A percentile compares a stretch with the other conserved stretches of the same genome.
Evolutionary conservation across 2,329 filamentous ascomycete genomes (phyloP).

Genomic region (Pestalotiopsis sp.): DNA sequence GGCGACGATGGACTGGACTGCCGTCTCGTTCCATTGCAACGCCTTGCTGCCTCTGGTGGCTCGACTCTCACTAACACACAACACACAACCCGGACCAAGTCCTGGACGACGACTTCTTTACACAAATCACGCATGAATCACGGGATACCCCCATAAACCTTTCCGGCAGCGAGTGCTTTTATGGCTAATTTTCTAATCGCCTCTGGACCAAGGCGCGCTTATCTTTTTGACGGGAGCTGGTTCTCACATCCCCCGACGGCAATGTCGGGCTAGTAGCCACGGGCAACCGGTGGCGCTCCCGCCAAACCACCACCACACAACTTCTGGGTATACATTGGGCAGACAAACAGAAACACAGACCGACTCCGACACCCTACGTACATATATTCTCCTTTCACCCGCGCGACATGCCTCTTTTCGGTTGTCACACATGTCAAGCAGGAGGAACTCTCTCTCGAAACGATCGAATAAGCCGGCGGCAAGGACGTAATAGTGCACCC

Average conservation of each 20-base stretch:
- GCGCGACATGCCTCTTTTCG: background rate
- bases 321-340: slow-evolving; percentile 21
- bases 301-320: slow-evolving; percentile 2
- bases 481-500: slow-evolving; percentile 5
- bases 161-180: slow-evolving; percentile 14
- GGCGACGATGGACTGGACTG: background rate
- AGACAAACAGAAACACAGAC: too few relatives aligned
- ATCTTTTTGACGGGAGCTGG: slow-evolving; percentile 19
- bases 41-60: background rate
- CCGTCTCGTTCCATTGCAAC: background rate
- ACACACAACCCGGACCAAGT: slow-evolving; percentile 5
- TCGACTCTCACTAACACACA: background rate
- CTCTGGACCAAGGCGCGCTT: slow-evolving; percentile 21
- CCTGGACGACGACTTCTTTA: slow-evolving; percentile 16
- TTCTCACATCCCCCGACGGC: slow-evolving; percentile 1
- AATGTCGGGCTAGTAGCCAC: background rate
- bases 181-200: slow-evolving; percentile 19
- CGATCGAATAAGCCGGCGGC: background rate
- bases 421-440: background rate
- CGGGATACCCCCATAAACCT: slow-evolving; percentile 14
- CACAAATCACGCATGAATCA: slow-evolving; percentile 18
- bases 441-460: background rate
- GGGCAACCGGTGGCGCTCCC: slow-evolving; percentile 13
- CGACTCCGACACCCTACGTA: background rate
- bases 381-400: slow-evolving; percentile 3